Evolutionary conservation across 805 yeast species (phyloP), one percentile per base, ranked within the genome.

Genomic region (Saturnispora serradocipensis): DNA sequence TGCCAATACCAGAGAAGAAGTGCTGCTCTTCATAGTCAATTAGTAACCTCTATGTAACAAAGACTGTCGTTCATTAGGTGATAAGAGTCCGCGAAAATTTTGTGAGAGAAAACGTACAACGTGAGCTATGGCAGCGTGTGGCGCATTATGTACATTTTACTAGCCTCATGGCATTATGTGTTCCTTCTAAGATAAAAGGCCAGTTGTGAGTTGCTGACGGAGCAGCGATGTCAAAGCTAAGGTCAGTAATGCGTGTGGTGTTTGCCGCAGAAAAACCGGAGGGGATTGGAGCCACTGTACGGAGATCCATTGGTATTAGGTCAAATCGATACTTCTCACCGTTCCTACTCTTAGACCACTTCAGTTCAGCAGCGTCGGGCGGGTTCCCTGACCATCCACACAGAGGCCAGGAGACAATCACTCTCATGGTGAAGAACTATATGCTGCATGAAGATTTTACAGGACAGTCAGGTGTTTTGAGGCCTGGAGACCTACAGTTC

Each of bases 381-480:
- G 95, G 95, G 7, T 86, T 86, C 65, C 91, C 89, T 3, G 88
- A 84, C 56, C 93, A 85, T 60, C 91, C 91, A 6, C 95, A 86
- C 59, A 77, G 86, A 56, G 93, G 93, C 6, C 87, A 82, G 63
- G 90, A 85, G 61, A 86, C 93, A 13, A 77, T 86, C 52, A 84
- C 91, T 0, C 76, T 82, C 54, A 67, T 85, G 49, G 67, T 78
- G 51, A 72, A 78, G 45, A 91, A 91, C 38, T 78, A 76, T 57
- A 69, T 86, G 67, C 85, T 87, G 5, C 95, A 86, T 63, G 89
- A 84, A 63, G 97, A 89, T 65, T 87, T 88, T 67, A 86, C 95
- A 2, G 96, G 96, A 1, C 71, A 84, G n/a, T 74, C 77, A 49
- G 96, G 96, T 53, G 73, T 86, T 9, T 69, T 89, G 49, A 74